These are phyloP conservation scores for Aspergillus udagawae DNA, from an alignment of 2,329 filamentous ascomycete species.

Conservation along the genomic window DNA sequence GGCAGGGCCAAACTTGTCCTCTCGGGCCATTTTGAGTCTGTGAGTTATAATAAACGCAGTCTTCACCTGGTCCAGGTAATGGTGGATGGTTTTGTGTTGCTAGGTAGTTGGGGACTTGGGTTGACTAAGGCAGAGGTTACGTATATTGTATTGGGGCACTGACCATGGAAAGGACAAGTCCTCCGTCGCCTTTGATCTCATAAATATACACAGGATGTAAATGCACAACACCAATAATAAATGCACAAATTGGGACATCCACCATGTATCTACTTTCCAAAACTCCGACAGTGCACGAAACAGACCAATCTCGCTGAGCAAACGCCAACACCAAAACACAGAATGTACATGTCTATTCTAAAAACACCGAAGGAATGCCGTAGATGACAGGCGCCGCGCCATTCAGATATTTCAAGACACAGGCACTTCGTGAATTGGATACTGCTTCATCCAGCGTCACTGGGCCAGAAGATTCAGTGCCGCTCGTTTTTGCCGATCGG, in stretches of 20 bases:
- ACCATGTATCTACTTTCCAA: not conserved
- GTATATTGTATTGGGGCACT: no score
- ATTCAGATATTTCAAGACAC: slow-evolving; percentile 85
- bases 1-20: no score
- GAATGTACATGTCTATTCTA: slow-evolving; percentile 39
- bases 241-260: not conserved
- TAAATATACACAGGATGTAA: not conserved
- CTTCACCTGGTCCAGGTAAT: no score
- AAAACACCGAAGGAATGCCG: slow-evolving; percentile 79
- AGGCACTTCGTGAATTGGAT: slow-evolving; percentile 68
- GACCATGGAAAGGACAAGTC: no score
- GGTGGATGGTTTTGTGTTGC: no score
- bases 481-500: slow-evolving; percentile 14
- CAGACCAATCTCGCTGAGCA: not conserved
- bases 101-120: no score
- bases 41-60: no score
- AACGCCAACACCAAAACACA: slow-evolving; percentile 5
- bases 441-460: slow-evolving; percentile 77
- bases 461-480: not conserved
- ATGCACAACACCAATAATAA: not conserved
- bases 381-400: slow-evolving; percentile 92
- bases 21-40: no score
- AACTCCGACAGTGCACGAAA: not conserved
- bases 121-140: no score
- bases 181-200: no score